Conservation (phyloP, 495 filamentous ascomycete species). For the Daldinia loculata region DNA sequence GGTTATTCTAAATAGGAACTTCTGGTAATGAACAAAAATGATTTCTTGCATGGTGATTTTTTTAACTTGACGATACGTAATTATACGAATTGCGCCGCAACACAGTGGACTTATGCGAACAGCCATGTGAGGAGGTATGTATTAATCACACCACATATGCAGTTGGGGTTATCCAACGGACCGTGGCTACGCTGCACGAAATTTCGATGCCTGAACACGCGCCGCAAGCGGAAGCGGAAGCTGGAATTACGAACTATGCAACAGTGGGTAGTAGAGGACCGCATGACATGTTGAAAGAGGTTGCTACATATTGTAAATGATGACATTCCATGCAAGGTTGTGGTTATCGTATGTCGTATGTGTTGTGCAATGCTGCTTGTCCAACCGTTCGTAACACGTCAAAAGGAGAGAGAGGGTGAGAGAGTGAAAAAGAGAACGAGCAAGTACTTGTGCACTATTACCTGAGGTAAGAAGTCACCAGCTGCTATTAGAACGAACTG, state of each 20-base stretch:
- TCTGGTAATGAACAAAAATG: constrained; percentile 49
- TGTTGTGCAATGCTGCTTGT: neutral
- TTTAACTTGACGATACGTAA: neutral
- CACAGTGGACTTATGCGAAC: neutral
- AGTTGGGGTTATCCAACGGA: constrained; percentile 14
- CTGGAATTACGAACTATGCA: constrained; percentile 15
- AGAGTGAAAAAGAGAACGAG: neutral
- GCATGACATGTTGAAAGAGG: neutral
- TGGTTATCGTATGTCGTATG: neutral
- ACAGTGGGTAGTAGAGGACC: neutral
- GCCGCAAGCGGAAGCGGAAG: constrained; percentile 18
- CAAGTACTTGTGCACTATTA: neutral
- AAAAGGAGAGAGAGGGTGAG: neutral
- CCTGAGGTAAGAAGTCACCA: no score
- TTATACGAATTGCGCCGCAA: constrained; percentile 2
- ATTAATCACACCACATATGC: constrained; percentile 20
- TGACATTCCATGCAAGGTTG: neutral
- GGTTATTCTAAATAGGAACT: constrained; percentile 45
- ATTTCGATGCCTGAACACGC: constrained; percentile 15
- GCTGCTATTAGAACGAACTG: no score
- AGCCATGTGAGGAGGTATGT: neutral
- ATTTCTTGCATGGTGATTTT: constrained; percentile 16
- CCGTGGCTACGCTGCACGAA: constrained; percentile 16
- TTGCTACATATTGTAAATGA: neutral
- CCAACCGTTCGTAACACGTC: neutral